Percentiles rank a stretch among this genome's conserved stretches.
Evolutionary conservation across 441 rosid genomes (phyloP).

Genomic region (Corymbia citriodora): DNA sequence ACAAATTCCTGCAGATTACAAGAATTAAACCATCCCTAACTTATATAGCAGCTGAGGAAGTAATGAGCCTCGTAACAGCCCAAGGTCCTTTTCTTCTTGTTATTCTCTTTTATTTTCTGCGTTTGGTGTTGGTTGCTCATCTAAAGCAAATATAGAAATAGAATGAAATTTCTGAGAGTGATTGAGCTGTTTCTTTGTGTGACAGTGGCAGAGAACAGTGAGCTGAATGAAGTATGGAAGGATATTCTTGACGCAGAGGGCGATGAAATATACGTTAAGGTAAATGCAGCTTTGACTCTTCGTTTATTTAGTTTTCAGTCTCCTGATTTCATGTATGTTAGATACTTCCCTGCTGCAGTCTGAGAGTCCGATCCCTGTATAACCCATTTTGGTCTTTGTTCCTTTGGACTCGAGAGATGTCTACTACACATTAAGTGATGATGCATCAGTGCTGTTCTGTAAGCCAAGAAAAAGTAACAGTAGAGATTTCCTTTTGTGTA

Average conservation of each 20-base stretch:
- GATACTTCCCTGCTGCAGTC: background rate
- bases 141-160: background rate
- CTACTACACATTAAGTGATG: background rate
- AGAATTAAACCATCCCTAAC: slow-evolving; percentile 80
- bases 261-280: slow-evolving; percentile 95
- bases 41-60: slow-evolving; percentile 88
- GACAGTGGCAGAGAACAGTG: slow-evolving; percentile 79
- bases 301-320: background rate
- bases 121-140: background rate
- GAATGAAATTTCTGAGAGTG: background rate
- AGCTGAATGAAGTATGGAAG: slow-evolving; percentile 90
- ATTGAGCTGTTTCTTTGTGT: slow-evolving; percentile 4
- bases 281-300: slow-evolving; percentile 3
- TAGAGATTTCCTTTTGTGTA: background rate
- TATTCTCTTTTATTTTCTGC: background rate
- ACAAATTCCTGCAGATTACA: slow-evolving; percentile 45
- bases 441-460: background rate
- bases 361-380: background rate
- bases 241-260: slow-evolving; percentile 96
- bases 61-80: slow-evolving; percentile 97
- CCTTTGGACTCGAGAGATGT: background rate
- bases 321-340: background rate
- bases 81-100: slow-evolving; percentile 52
- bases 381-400: background rate
- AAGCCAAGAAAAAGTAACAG: background rate